Base-by-base conservation (phyloP, 2,329 filamentous ascomycete genomes). In the Claviceps fusiformis region DNA sequence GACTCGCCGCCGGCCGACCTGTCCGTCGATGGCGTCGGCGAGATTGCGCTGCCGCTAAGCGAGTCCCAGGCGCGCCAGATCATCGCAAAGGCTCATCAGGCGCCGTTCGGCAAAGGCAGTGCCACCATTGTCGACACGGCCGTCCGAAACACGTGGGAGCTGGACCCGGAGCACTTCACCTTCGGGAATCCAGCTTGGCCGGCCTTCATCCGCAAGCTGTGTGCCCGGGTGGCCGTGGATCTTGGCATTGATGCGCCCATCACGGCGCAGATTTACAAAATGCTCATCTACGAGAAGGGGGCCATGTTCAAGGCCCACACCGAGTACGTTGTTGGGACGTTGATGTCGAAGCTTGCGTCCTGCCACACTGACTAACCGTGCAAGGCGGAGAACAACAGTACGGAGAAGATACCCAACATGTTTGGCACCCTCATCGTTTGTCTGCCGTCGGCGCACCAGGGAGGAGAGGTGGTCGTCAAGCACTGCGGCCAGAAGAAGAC, bases 351-450 rank as follows among this genome's bases (percentile, higher is more conserved):
- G 35, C 35, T 13, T 45, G 19, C 43, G 7, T 24, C 10, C 10
- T 45, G 39, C 5, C 15, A 41, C 17, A 17, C 39, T 31, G 43
- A 45, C 45, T 57, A 7, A 59, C 15, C 3, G 9, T 56, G 10
- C 13, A 9, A 35, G 6, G 2, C n/a, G 6, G 2, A 45, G 19
- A 45, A 45, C 24, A 45, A 13, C 27, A 71, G 70, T 61, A 73
- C 69, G 0, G 72, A 77, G 57, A 77, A 76, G 51, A 67, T 64
- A 0, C 69, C 71, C 0, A 69, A 70, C 19, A 77, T 77, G 71
- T 70, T 80, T 57, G 77, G 73, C 3, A 79, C 73, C 0, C 64
- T 81, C 2, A 68, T 75, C 43, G 63, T 80, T 29, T 71, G 68
- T 56, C 64, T 80, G 4, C 75, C 76, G 0, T 80, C 73, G 0